A percentile compares a stretch with the other conserved stretches of the same genome.
Evolutionary conservation across 176 grass and related monocot genomes (phyloP).

Genomic region (Areca catechu): DNA sequence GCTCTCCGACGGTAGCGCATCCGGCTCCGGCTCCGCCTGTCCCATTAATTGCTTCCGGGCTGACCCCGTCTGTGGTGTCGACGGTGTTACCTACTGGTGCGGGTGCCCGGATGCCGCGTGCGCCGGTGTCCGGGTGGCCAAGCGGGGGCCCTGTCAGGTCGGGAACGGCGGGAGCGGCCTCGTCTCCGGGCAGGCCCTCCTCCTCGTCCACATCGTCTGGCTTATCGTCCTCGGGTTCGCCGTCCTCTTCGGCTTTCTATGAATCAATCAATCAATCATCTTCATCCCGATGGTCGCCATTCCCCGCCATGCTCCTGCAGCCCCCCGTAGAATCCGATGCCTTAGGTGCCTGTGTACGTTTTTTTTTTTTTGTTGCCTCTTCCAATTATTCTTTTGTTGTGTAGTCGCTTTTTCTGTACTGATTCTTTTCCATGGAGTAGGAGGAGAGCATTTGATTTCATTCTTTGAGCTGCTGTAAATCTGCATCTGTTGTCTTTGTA

Average conservation of each 20-base stretch:
- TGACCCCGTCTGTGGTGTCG: slow-evolving; percentile 7
- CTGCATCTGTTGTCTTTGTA: too few relatives aligned
- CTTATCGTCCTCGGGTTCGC: slow-evolving; percentile 9
- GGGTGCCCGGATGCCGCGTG: slow-evolving; percentile 14
- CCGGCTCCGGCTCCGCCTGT: background rate
- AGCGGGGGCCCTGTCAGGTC: slow-evolving; percentile 5
- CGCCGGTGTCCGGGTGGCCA: slow-evolving; percentile 4
- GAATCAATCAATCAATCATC: background rate
- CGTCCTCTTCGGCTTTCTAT: slow-evolving; percentile 6
- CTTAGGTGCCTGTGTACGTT: background rate
- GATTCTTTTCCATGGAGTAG: too few relatives aligned
- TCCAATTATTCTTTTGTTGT: background rate
- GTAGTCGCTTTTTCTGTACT: background rate
- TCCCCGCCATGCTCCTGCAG: too few relatives aligned
- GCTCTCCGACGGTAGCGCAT: background rate
- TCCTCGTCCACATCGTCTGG: slow-evolving; percentile 11
- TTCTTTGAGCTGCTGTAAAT: background rate
- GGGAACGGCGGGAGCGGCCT: slow-evolving; percentile 9
- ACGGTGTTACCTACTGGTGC: slow-evolving; percentile 14
- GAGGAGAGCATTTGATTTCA: background rate
- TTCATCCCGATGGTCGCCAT: background rate
- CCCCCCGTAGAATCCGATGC: too few relatives aligned
- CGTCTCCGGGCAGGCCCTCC: slow-evolving; percentile 13
- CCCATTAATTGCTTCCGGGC: slow-evolving; percentile 3
- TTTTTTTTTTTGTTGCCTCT: background rate